Evolutionary conservation across 352 stramenopile species (phyloP).

Genomic region (Globisporangium splendens): DNA sequence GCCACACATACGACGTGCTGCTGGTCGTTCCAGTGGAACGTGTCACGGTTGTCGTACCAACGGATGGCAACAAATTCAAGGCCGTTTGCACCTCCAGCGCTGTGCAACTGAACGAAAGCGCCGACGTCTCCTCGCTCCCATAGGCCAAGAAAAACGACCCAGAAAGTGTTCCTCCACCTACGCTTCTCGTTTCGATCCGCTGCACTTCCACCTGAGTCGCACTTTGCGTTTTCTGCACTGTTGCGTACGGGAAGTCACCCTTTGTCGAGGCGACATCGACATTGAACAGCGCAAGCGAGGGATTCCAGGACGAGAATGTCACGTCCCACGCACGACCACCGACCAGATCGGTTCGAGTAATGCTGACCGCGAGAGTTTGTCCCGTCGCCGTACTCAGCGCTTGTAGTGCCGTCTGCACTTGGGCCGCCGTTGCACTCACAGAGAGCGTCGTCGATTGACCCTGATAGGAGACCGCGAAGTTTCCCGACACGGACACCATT

Average conservation of each 20-base stretch:
- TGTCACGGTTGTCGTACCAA: conserved; percentile 12
- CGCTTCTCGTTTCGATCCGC: conserved; percentile 17
- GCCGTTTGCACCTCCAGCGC: conserved; percentile 20
- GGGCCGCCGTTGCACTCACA: conserved; percentile 5
- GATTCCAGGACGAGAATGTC: conserved; percentile 15
- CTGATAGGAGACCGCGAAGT: conserved; percentile 16
- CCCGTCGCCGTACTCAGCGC: conserved; percentile 6
- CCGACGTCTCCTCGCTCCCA: conserved; percentile 18
- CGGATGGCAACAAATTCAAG: conserved; percentile 21
- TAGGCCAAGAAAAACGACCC: conserved; percentile 31
- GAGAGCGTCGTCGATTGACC: conserved; percentile 7
- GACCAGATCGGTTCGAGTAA: conserved; percentile 8
- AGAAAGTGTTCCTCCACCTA: conserved; percentile 15
- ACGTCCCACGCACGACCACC: conserved; percentile 22
- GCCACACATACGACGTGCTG: conserved; percentile 18
- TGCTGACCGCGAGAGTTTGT: conserved; percentile 6
- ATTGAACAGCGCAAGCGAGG: conserved; percentile 4
- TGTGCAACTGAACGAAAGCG: conserved; percentile 22
- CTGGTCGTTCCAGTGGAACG: conserved; percentile 9
- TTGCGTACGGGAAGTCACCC: conserved; percentile 3
- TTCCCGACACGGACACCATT: conserved; percentile 8
- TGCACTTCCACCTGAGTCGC: conserved; percentile 26
- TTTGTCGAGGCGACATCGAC: conserved; percentile 9
- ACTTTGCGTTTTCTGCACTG: conserved; percentile 6
- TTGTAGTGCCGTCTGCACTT: conserved; percentile 9